phyloP scores from a whole-genome alignment of 2,329 filamentous ascomycete genomes.

The Pseudopyrenochaeta lycopersici region DNA sequence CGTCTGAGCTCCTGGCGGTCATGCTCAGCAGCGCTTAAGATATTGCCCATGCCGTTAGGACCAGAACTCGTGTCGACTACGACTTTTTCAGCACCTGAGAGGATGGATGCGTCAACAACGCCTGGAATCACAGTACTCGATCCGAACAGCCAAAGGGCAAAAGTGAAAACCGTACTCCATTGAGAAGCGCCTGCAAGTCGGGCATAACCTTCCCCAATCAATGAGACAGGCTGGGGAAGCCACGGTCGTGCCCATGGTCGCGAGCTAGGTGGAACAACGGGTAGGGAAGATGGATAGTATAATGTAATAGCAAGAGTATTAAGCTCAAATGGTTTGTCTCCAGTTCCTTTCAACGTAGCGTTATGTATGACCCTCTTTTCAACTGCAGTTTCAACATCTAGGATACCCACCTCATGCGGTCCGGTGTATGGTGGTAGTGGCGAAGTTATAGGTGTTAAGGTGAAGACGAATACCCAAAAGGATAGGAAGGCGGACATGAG shows the following conservation, averaged over 20 bases:
- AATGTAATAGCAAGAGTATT: conserved; percentile 56
- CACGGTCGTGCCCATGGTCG: conserved; percentile 52
- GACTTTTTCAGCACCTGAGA: conserved; percentile 31
- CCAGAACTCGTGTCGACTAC: conserved; percentile 30
- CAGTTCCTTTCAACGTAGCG: conserved; percentile 49
- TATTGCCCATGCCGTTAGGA: conserved; percentile 20
- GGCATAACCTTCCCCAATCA: conserved; percentile 56
- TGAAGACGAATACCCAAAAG: conserved; percentile 48
- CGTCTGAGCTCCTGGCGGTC: conserved; percentile 35
- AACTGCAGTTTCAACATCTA: conserved; percentile 55
- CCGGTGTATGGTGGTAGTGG: conserved; percentile 55
- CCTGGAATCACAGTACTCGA: conserved; percentile 55
- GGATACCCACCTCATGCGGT: conserved; percentile 52
- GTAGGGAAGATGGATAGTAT: conserved; percentile 54
- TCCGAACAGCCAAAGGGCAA: conserved; percentile 53
- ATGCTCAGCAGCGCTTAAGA: conserved; percentile 25
- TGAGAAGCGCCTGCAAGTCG: conserved; percentile 50
- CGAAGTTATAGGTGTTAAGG: conserved; percentile 53
- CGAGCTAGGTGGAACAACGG: conserved; percentile 23
- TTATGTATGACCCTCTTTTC: conserved; percentile 45
- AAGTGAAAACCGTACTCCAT: conserved; percentile 48
- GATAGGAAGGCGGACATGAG: conserved; percentile 39
- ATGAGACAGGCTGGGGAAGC: conserved; percentile 54
- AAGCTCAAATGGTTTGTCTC: conserved; percentile 54
- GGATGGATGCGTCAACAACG: conserved; percentile 53